These are phyloP conservation scores for Fusarium staphyleae DNA, from an alignment of 2,329 filamentous ascomycete genomes.

Conservation along the genomic window DNA sequence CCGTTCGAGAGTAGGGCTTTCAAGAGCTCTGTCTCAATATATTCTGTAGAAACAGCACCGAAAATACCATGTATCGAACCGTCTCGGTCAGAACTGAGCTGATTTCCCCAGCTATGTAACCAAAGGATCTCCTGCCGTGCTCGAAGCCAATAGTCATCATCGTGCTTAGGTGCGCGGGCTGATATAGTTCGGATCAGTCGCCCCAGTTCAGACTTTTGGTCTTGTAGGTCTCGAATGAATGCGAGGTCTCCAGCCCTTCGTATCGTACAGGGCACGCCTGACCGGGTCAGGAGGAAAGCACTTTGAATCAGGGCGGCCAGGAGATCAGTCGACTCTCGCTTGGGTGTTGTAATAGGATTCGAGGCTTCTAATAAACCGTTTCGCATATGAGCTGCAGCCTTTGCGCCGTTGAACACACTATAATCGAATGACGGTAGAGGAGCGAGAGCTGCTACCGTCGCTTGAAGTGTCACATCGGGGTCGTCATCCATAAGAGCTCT, in stretches of 20 bases:
- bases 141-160: conserved; percentile 69
- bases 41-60: conserved; percentile 64
- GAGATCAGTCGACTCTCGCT: conserved; percentile 61
- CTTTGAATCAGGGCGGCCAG: conserved; percentile 70
- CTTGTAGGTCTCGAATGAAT: conserved; percentile 67
- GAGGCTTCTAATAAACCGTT: conserved; percentile 61
- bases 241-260: conserved; percentile 67
- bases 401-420: conserved; percentile 31
- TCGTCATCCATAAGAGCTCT: conserved; percentile 64
- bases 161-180: conserved; percentile 59
- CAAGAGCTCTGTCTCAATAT: conserved; percentile 74
- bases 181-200: conserved; percentile 64
- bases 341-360: conserved; percentile 71
- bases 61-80: conserved; percentile 66
- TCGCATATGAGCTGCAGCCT: conserved; percentile 44
- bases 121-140: conserved; percentile 72
- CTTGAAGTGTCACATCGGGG: conserved; percentile 59
- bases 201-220: conserved; percentile 67
- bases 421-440: conserved; percentile 45
- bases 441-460: conserved; percentile 55
- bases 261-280: conserved; percentile 59
- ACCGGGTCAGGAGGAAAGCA: conserved; percentile 61
- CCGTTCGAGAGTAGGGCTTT: conserved; percentile 69
- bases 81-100: conserved; percentile 38
- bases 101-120: conserved; percentile 74